Conservation (phyloP, 129 eudicot genomes). For the Helianthus annuus region DNA sequence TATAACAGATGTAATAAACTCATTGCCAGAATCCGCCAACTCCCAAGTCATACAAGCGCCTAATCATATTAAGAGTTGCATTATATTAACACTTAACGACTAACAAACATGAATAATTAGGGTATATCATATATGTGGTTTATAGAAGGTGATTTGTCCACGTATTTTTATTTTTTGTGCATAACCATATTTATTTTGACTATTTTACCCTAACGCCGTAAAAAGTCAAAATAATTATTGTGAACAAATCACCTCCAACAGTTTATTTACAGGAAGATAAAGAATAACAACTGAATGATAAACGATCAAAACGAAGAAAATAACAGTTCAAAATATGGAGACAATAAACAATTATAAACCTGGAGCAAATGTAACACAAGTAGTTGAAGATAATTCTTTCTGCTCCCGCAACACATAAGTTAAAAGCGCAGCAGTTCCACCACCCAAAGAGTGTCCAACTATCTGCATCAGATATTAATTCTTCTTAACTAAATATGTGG, state of each 20-base stretch:
- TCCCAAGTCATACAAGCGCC: slow-evolving; percentile 99
- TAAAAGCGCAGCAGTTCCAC: slow-evolving; percentile 94
- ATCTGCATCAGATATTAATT: slow-evolving; percentile 49
- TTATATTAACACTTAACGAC: neutral
- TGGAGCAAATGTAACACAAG: slow-evolving; percentile 97
- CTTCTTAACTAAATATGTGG: neutral
- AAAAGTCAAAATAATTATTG: neutral
- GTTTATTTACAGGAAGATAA: neutral
- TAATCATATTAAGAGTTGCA: slow-evolving; percentile 25
- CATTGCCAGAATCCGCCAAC: slow-evolving; percentile 86
- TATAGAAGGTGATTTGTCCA: neutral
- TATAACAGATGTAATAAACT: slow-evolving; percentile 78
- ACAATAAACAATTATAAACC: slow-evolving; percentile 40
- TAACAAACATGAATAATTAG: neutral
- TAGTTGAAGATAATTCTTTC: slow-evolving; percentile 68
- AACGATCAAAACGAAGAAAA: neutral
- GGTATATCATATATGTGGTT: neutral
- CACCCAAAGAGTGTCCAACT: slow-evolving; percentile 97
- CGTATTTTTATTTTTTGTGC: neutral
- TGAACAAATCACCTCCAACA: neutral
- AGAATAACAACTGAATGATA: neutral
- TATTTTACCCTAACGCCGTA: neutral
- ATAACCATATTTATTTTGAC: neutral
- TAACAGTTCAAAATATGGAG: neutral
- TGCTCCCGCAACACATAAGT: slow-evolving; percentile 81